Base-by-base conservation (phyloP, 2,329 filamentous ascomycete species). In the Escovopsis sp. region DNA sequence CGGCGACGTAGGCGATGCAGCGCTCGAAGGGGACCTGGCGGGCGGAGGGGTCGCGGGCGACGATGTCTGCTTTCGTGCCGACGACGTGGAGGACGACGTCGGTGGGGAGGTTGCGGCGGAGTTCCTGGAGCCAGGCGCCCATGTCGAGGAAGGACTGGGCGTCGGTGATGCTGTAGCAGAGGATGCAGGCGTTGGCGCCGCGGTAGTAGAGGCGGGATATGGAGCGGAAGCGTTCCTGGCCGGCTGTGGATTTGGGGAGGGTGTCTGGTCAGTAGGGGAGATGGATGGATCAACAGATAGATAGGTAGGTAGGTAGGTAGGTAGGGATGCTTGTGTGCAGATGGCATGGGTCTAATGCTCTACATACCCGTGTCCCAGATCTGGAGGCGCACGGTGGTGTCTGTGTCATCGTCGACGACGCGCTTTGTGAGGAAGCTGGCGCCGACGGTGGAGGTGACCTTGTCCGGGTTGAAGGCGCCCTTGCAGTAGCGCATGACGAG, bases 121-220 rank as follows among this genome's bases (percentile, higher is more conserved):
- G 74, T 64, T 95, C 88, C 46, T 73, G 76, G 47, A 95, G 72
- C 88, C 88, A 95, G 43, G 81, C 74, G 54, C 85, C 86, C 86
- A 95, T 94, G 62, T 95, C 86, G 52, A 77, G 73, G 59, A 94
- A 95, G 45, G 84, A 91, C 51, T 77, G 67, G 46, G 81, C 79
- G 59, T 88, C 82, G 46, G 87, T 94, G 58, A 95, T 93, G 66
- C 84, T 84, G 67, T 95, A 95, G 71, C 88, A 94, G 37, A 95
- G 74, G 45, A 95, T 85, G 54, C 85, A 91, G 44, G 88, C 88
- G 57, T 94, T 89, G 47, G 89, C 89, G 57, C 88, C 88, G 56
- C 89, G 82, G 65, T 98, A 98, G 69, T 96, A 96, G 41, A 98
- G 76, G 43, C 88, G 81, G 9, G 86, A 93, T 55, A 98, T 96